Evolutionary conservation across 768 basidiomycete genomes (phyloP).

Genomic region (Chiua virens): DNA sequence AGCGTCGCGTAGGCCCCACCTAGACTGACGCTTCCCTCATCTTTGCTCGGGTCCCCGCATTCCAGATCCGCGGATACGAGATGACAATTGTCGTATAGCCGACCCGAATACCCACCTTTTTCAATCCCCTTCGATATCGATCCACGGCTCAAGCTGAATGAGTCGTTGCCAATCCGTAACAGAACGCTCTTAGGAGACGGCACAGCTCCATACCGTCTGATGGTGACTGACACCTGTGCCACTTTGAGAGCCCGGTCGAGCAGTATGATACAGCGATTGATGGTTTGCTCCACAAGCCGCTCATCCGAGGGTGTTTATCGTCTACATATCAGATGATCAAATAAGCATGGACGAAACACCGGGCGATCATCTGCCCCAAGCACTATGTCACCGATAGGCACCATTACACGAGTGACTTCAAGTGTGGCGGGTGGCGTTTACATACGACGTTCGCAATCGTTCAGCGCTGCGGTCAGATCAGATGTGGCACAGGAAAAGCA

Average conservation of each 20-base stretch:
- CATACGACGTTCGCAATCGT: too few species aligned
- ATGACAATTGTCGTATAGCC: neutral
- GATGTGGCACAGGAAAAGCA: neutral
- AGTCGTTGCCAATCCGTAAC: too few species aligned
- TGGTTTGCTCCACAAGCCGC: neutral
- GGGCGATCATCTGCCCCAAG: neutral
- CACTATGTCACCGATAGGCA: constrained; percentile 5
- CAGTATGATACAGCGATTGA: neutral
- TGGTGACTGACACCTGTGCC: too few species aligned
- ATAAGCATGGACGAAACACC: constrained; percentile 1
- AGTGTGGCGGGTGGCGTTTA: neutral
- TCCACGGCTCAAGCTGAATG: too few species aligned
- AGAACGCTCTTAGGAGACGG: too few species aligned
- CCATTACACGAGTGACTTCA: neutral
- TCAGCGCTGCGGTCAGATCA: too few species aligned
- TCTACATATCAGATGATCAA: constrained; percentile 7
- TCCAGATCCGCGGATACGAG: constrained; percentile 1
- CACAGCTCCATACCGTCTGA: too few species aligned
- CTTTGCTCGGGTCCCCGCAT: neutral
- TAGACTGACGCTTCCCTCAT: neutral
- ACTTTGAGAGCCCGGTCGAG: too few species aligned
- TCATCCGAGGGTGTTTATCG: constrained; percentile 6
- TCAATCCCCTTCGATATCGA: too few species aligned
- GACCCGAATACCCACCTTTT: neutral
- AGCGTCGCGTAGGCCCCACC: too few species aligned